phyloP scores from a whole-genome alignment of 345 rosid species.

The Stellera chamaejasme region DNA sequence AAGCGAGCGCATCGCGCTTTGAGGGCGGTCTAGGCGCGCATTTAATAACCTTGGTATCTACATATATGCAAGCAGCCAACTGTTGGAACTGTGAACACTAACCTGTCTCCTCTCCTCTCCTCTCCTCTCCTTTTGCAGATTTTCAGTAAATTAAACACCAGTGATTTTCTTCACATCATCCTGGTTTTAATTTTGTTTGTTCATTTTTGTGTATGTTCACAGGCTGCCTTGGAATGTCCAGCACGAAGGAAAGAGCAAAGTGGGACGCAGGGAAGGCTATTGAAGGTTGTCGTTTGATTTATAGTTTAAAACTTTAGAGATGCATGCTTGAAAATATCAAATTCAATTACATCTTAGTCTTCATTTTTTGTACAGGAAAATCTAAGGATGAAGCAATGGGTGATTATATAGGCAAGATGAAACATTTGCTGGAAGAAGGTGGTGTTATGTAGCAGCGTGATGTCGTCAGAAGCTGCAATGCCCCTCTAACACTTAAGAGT shows the following conservation, averaged over 20 bases:
- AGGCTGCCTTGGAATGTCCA: conserved; percentile 91
- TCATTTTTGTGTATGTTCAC: neutral
- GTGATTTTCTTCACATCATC: neutral
- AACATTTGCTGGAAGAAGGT: conserved; percentile 57
- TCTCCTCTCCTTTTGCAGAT: neutral
- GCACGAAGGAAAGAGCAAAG: conserved; percentile 73
- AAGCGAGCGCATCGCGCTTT: no score
- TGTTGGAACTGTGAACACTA: conserved; percentile 64
- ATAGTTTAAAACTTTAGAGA: no score
- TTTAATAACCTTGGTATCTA: no score
- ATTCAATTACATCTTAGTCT: neutral
- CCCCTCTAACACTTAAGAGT: no score
- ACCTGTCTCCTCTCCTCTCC: conserved; percentile 24
- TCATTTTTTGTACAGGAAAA: conserved; percentile 33
- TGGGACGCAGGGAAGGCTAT: conserved; percentile 99
- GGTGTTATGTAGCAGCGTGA: conserved; percentile 31
- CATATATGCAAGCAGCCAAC: conserved; percentile 45
- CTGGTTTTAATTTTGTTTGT: neutral
- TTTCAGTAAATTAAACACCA: neutral
- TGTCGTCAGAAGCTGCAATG: neutral
- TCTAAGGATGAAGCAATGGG: conserved; percentile 64
- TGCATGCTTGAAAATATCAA: no score
- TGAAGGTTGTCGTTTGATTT: conserved; percentile 39
- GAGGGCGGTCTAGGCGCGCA: no score
- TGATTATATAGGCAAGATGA: conserved; percentile 71